A percentile compares a stretch with the other conserved stretches of the same genome.
These are phyloP conservation scores for Nyctanthes arbortristis DNA, from an alignment of 257 asterid genomes.

Conservation along the genomic window DNA sequence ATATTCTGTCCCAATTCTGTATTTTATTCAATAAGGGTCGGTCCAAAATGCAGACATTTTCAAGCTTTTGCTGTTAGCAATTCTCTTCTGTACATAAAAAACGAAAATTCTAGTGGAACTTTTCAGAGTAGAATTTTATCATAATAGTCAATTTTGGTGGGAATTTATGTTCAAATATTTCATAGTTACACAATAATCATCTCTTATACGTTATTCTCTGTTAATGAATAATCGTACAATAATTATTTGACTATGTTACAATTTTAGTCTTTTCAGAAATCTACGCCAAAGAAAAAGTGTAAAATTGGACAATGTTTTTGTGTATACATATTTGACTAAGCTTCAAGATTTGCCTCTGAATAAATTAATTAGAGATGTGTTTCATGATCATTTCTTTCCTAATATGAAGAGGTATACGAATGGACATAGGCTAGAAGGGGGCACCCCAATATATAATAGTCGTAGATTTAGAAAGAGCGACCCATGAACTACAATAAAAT, in stretches of 20 bases:
- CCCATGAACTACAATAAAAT: no score
- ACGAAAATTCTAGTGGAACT: slow-evolving; percentile 19
- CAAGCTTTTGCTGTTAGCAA: not conserved
- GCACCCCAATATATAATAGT: no score
- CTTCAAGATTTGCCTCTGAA: no score
- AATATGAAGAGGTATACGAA: no score
- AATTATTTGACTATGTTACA: not conserved
- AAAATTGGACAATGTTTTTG: not conserved
- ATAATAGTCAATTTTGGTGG: slow-evolving; percentile 48
- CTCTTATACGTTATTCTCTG: slow-evolving; percentile 19
- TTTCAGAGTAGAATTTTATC: slow-evolving; percentile 28
- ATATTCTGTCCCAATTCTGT: slow-evolving; percentile 28
- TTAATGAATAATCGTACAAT: not conserved
- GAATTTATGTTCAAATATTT: slow-evolving; percentile 24
- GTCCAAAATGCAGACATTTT: not conserved
- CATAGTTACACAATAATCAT: not conserved
- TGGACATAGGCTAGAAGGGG: no score
- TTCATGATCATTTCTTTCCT: no score
- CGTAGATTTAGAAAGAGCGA: no score
- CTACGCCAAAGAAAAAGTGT: not conserved
- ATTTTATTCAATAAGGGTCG: slow-evolving; percentile 11
- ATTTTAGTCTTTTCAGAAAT: not conserved
- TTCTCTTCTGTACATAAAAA: not conserved
- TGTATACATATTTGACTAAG: not conserved
- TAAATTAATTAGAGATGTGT: no score